Percentiles rank a stretch among this genome's conserved stretches.
Conservation (phyloP, 352 stramenopile genomes). For the Phytophthora tubulina region DNA sequence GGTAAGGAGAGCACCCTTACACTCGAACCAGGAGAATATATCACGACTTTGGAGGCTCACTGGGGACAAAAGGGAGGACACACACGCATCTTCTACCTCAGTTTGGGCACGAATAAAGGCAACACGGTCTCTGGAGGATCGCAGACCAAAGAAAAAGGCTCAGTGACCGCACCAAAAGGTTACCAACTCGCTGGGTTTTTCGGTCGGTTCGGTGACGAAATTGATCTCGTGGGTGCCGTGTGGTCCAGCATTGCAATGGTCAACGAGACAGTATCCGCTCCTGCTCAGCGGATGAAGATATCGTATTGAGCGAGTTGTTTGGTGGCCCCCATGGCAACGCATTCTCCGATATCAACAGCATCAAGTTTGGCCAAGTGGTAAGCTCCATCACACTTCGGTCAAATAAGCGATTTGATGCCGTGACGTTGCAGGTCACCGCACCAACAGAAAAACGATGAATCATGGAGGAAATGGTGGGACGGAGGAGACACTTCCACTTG, state of each 20-base stretch:
- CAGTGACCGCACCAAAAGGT: slow-evolving; percentile 22
- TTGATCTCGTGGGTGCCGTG: slow-evolving; percentile 30
- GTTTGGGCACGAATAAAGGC: slow-evolving; percentile 20
- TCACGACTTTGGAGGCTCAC: slow-evolving; percentile 27
- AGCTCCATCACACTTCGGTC: slow-evolving; percentile 30
- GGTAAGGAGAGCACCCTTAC: slow-evolving; percentile 18
- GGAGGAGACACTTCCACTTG: too few species aligned
- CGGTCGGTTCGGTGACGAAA: slow-evolving; percentile 25
- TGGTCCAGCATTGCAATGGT: slow-evolving; percentile 38
- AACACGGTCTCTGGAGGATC: slow-evolving; percentile 22
- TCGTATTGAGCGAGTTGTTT: slow-evolving; percentile 24
- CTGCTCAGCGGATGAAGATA: slow-evolving; percentile 27
- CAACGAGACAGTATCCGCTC: slow-evolving; percentile 18
- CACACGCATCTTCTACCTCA: slow-evolving; percentile 33
- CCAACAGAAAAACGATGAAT: too few species aligned
- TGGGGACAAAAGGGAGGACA: slow-evolving; percentile 12
- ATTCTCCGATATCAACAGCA: slow-evolving; percentile 37
- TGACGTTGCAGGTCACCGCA: too few species aligned
- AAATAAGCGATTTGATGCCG: slow-evolving; percentile 34
- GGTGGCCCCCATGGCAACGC: slow-evolving; percentile 31
- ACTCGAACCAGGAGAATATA: slow-evolving; percentile 24
- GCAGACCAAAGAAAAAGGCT: slow-evolving; percentile 23
- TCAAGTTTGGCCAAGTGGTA: slow-evolving; percentile 30
- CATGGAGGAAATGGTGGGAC: too few species aligned
- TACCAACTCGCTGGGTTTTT: slow-evolving; percentile 35